These are phyloP conservation scores for Penicillium steckii DNA, from an alignment of 495 filamentous ascomycete genomes.

Conservation along the genomic window DNA sequence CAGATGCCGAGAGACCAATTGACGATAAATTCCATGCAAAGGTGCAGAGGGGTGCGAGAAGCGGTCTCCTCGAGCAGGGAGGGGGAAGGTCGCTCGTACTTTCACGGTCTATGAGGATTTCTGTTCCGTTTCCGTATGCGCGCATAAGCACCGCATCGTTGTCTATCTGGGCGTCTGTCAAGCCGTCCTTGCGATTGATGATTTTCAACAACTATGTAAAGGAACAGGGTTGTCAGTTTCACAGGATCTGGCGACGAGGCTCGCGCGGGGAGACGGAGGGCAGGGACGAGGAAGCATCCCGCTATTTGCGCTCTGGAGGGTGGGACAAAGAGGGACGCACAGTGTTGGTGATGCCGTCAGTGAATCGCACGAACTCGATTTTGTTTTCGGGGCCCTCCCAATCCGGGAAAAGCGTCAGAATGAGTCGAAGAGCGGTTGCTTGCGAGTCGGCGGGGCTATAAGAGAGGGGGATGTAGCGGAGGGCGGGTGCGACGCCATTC, in stretches of 20 bases:
- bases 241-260: background rate
- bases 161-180: constrained; percentile 75
- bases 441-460: constrained; percentile 76
- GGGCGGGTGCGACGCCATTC: constrained; percentile 18
- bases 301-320: constrained; percentile 1
- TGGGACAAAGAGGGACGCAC: constrained; percentile 45
- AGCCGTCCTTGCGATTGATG: constrained; percentile 74
- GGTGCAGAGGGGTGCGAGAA: background rate
- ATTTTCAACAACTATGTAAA: constrained; percentile 71
- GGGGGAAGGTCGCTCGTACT: constrained; percentile 54
- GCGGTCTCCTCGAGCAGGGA: background rate
- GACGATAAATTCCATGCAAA: background rate
- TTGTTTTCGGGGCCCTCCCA: constrained; percentile 74
- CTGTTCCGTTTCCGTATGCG: constrained; percentile 92
- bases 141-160: constrained; percentile 85
- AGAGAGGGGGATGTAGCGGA: constrained; percentile 65
- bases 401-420: constrained; percentile 76
- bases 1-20: constrained; percentile 4
- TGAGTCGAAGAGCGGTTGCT: constrained; percentile 71
- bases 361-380: constrained; percentile 89
- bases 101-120: constrained; percentile 94
- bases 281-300: background rate
- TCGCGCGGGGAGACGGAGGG: background rate
- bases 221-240: constrained; percentile 21
- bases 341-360: constrained; percentile 97